A percentile compares a stretch with the other conserved stretches of the same genome.
Evolutionary conservation across 1,284 basidiomycete species (phyloP).

Genomic region (Lentinus polychrous): DNA sequence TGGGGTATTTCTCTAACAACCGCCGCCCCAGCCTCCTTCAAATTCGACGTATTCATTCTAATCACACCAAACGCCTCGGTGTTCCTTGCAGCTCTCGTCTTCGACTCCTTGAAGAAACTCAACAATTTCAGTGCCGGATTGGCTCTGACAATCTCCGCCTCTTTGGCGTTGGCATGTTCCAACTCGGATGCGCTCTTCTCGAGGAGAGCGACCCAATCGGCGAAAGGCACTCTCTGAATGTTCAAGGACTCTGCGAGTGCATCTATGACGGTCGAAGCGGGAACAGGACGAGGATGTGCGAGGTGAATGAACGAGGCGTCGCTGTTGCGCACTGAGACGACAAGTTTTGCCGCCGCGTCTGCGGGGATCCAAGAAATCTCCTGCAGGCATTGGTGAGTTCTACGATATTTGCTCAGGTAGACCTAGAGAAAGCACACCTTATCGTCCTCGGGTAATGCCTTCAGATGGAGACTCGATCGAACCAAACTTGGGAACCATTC

Average conservation of each 20-base stretch:
- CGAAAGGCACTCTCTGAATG: constrained; percentile 21
- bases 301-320: constrained; percentile 11
- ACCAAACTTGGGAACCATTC: constrained; percentile 27
- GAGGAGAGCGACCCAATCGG: constrained; percentile 24
- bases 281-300: constrained; percentile 12
- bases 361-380: constrained; percentile 17
- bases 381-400: constrained; percentile 19
- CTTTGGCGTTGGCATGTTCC: constrained; percentile 6
- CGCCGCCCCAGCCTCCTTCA: constrained; percentile 3
- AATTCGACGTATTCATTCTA: constrained; percentile 4
- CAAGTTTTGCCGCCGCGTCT: constrained; percentile 13
- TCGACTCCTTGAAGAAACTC: constrained; percentile 20
- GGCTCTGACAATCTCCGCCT: constrained; percentile 15
- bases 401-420: constrained; percentile 18
- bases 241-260: constrained; percentile 16
- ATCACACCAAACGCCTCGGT: neutral
- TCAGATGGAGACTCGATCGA: constrained; percentile 10
- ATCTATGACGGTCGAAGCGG: constrained; percentile 6
- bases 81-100: neutral
- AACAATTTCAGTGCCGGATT: constrained; percentile 27
- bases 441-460: constrained; percentile 9
- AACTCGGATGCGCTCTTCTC: constrained; percentile 11
- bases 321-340: constrained; percentile 15
- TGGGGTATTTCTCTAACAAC: neutral
- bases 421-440: constrained; percentile 8